A percentile compares a stretch with the other conserved stretches of the same genome.
Conservation (phyloP, 2,329 filamentous ascomycete species). For the Kalaharituber pfeilii region DNA sequence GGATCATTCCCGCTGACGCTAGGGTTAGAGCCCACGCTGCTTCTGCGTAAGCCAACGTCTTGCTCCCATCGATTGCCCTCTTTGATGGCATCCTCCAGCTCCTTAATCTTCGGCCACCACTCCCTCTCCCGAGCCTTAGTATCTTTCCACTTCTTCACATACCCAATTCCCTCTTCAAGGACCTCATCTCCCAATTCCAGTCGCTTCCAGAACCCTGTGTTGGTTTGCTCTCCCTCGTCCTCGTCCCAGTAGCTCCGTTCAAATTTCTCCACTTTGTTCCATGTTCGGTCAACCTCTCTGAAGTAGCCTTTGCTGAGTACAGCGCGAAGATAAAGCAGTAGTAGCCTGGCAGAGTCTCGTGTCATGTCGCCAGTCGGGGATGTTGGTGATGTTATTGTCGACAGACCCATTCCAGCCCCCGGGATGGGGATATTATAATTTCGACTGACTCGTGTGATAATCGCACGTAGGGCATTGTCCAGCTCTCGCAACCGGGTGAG, state of each 20-base stretch:
- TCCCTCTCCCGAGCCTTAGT: background rate
- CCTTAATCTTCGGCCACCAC: constrained; percentile 1
- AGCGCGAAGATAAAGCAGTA: background rate
- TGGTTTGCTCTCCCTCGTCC: background rate
- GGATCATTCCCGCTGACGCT: background rate
- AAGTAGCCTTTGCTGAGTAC: background rate
- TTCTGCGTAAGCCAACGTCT: background rate
- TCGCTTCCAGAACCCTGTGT: background rate
- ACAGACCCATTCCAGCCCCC: background rate
- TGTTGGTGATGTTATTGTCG: background rate
- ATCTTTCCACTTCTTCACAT: background rate
- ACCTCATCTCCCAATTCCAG: constrained; percentile 1
- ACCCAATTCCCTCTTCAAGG: background rate
- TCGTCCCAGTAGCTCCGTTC: background rate
- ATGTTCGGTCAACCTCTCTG: background rate
- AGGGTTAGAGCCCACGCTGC: background rate
- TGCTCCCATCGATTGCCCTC: background rate
- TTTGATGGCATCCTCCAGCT: background rate
- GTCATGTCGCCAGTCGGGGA: background rate
- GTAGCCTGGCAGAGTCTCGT: background rate
- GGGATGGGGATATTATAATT: background rate
- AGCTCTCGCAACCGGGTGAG: background rate
- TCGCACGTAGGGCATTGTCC: background rate
- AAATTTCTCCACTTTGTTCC: background rate
- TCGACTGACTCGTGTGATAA: background rate